Percentiles rank a stretch among this genome's conserved stretches.
Conservation (phyloP, 176 grass and related monocot species). For the Stipa capillata region DNA sequence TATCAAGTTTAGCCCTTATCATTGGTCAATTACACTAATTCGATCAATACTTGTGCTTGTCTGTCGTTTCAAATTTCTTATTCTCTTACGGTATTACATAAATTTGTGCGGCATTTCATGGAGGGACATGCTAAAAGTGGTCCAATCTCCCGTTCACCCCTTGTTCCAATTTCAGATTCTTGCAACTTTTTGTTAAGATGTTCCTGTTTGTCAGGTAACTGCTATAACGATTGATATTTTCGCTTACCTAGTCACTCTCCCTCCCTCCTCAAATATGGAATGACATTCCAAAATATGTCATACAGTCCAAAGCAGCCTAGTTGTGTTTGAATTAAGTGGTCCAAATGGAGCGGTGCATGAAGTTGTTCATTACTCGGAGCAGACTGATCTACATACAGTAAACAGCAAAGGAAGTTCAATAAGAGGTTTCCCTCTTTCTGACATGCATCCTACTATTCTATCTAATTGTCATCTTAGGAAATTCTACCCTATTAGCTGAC, state of each 20-base stretch:
- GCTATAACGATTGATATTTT: conserved; percentile 8
- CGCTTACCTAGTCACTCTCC: no score
- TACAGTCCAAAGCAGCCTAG: conserved; percentile 94
- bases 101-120: conserved; percentile 84
- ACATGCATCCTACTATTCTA: background rate
- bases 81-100: conserved; percentile 2
- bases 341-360: conserved; percentile 61
- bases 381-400: conserved; percentile 84
- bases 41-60: background rate
- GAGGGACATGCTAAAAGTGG: conserved; percentile 99
- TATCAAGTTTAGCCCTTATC: background rate
- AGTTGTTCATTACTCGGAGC: conserved; percentile 99
- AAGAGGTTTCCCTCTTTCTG: conserved; percentile 49
- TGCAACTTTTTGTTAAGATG: conserved; percentile 74
- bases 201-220: conserved; percentile 93
- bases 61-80: background rate
- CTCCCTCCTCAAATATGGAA: conserved; percentile 91
- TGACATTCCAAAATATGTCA: conserved; percentile 70
- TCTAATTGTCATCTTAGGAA: background rate
- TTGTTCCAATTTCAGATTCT: conserved; percentile 86
- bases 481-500: conserved; percentile 16
- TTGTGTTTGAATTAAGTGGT: conserved; percentile 92
- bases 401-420: conserved; percentile 94
- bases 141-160: conserved; percentile 80
- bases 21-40: background rate